Base-by-base conservation (phyloP, 495 filamentous ascomycete species). In the Penicillium cataractarum region DNA sequence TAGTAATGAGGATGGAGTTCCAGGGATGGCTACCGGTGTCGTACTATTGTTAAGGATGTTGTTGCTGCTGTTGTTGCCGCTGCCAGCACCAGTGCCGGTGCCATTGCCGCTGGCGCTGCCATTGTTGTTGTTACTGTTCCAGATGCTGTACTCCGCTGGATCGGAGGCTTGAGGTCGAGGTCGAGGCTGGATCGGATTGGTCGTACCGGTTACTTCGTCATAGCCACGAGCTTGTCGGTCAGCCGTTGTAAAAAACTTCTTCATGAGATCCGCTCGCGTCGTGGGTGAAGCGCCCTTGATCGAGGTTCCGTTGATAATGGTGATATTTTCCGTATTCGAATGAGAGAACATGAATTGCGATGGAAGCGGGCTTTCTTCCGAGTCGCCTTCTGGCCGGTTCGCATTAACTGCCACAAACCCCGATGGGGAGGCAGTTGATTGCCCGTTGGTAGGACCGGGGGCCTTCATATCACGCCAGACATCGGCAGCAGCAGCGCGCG, bases 391-490 rank as follows among this genome's bases (percentile, higher is more conserved):
- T 19, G 71, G 63, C 27, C 76, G 75, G 60, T 74, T 68, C 35
- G 80, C 63, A 62, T 88, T 88, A 64, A 89, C 86, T 0, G 86
- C 85, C 35, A 85, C 78, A 22, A 88, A 88, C 19, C 86, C 85
- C 19, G 74, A 65, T 13, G 80, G 74, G 6, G 83, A 80, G 7
- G 76, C 66, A 42, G 65, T 67, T 6, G 69, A 59, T 50, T 68
- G 73, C 6, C 77, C 74, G 42, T 78, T 80, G 19, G 65, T 49
- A 46, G 61, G 57, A 21, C 54, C 56, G 42, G 66, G 54, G 22
- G 71, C 73, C 56, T 77, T 80, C 44, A 58, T 42, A 37, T 78
- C 74, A 54, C 74, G 75, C 78, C 76, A 78, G 26, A 66, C 33
- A 19, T 80, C 80, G 13, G 35, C 37, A 48, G 68, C 72, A 46